phyloP scores from a whole-genome alignment of 805 yeast genomes.

The Clavispora santaluciae region DNA sequence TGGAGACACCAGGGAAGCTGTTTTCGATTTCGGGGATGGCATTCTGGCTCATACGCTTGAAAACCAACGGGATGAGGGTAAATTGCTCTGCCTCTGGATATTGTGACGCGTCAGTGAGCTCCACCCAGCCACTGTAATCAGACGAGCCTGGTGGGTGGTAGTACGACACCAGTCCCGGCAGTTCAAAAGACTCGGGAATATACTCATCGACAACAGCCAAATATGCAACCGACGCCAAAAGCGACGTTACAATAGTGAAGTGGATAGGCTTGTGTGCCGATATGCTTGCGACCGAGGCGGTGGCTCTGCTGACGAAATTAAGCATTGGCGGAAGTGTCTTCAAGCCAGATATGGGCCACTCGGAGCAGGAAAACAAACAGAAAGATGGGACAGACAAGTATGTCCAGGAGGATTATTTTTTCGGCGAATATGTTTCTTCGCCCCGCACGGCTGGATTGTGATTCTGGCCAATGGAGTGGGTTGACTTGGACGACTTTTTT shows the following conservation, averaged over 20 bases:
- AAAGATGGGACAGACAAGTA: background rate
- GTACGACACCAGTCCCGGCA: slow-evolving; percentile 22
- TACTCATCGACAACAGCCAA: slow-evolving; percentile 69
- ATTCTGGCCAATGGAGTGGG: background rate
- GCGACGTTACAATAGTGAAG: slow-evolving; percentile 63
- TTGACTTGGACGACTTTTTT: slow-evolving; percentile 1
- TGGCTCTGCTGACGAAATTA: slow-evolving; percentile 25
- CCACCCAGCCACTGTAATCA: slow-evolving; percentile 43
- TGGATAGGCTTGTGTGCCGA: slow-evolving; percentile 87
- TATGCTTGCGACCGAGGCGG: slow-evolving; percentile 43
- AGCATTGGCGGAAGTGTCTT: slow-evolving; percentile 19
- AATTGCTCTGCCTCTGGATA: slow-evolving; percentile 42
- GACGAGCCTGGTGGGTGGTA: slow-evolving; percentile 35
- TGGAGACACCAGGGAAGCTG: slow-evolving; percentile 25
- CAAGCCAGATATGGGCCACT: background rate
- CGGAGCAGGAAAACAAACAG: background rate
- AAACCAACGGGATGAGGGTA: slow-evolving; percentile 53
- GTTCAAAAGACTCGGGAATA: slow-evolving; percentile 43
- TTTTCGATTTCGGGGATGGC: slow-evolving; percentile 39
- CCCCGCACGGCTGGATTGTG: background rate
- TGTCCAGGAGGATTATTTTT: background rate
- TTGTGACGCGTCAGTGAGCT: slow-evolving; percentile 37
- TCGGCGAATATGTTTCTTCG: background rate
- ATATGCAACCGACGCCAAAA: slow-evolving; percentile 77
- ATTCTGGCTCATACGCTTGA: slow-evolving; percentile 40